Evolutionary conservation across 73 alveolate genomes (phyloP), one percentile per base, ranked within the genome.

Genomic region (Tetrahymena thermophila): DNA sequence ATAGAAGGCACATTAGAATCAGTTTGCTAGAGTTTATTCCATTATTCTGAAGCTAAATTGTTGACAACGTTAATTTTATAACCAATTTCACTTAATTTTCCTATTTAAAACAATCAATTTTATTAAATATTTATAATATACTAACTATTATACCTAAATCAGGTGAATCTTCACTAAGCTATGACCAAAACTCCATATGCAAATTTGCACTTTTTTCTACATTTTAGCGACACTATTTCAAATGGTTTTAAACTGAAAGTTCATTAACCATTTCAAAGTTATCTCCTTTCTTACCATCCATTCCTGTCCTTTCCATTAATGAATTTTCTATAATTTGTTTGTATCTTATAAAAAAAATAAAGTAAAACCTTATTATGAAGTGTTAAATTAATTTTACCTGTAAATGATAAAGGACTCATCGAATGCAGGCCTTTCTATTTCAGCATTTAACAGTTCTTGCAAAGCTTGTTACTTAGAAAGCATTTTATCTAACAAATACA

Each of bases 151-250:
- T 95, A 31, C 97, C 97, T 35, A 95, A 35, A 56, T 95, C 97
- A 31, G 97, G 97, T 13, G 93, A 55, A 35, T 95, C 97, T 93
- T 95, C 97, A 95, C 97, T 85, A 31, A 95, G 94, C 89, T 95
- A 34, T 13, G 97, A 95, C 97, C 97, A 95, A 56, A 95, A 95
- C 28, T 95, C 97, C 43, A 95, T 95, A 38, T 95, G 97, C 5
- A 71, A n/a, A 37, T 94, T 85, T 10, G 97, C 94, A 50, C 95
- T 85, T 57, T 95, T 95, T 58, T 95, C 97, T 21, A 95, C 94
- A 34, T 50, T 42, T 85, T 58, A 50, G n/a, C 95, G 93, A 71
- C 89, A 71, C 37, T 71, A 31, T n/a, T 71, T 71, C 40, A 71
- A 71, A 31, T 71, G 89, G 31, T 71, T 71, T 71, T 71, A 31